These are phyloP conservation scores for Arachis hypogaea DNA, from an alignment of 306 rosid species.

Conservation along the genomic window DNA sequence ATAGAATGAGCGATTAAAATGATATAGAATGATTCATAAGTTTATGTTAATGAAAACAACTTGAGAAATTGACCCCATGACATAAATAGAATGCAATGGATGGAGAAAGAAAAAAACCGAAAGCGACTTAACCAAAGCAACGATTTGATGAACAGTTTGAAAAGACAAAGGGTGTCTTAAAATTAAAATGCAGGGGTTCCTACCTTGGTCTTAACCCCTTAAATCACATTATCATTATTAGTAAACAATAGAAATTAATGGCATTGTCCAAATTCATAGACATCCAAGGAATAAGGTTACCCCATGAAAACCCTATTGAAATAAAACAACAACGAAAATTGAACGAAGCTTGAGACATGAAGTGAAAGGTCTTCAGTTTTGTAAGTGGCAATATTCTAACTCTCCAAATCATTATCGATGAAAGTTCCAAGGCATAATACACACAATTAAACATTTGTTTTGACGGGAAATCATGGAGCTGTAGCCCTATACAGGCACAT, in stretches of 20 bases:
- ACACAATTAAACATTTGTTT: background rate
- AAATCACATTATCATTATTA: conserved; percentile 9
- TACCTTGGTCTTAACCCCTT: background rate
- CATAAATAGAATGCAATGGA: background rate
- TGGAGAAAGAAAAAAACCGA: background rate
- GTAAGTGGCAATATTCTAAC: background rate
- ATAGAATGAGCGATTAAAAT: background rate
- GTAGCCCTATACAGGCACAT: background rate
- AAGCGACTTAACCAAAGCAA: conserved; percentile 34
- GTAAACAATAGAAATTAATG: conserved; percentile 21
- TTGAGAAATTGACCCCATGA: conserved; percentile 26
- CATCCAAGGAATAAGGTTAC: conserved; percentile 13
- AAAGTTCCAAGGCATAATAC: background rate
- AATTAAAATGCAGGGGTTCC: background rate
- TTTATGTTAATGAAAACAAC: background rate
- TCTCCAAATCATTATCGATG: background rate
- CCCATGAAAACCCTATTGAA: conserved; percentile 34
- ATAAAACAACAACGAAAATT: conserved; percentile 24
- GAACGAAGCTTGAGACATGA: conserved; percentile 31
- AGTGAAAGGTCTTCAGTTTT: conserved; percentile 24
- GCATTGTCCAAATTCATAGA: conserved; percentile 32
- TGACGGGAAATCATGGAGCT: background rate
- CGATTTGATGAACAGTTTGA: conserved; percentile 25
- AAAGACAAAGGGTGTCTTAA: conserved; percentile 20
- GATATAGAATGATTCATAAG: background rate